Base-by-base conservation (phyloP, 257 asterid species). In the Nicotiana tomentosiformis region DNA sequence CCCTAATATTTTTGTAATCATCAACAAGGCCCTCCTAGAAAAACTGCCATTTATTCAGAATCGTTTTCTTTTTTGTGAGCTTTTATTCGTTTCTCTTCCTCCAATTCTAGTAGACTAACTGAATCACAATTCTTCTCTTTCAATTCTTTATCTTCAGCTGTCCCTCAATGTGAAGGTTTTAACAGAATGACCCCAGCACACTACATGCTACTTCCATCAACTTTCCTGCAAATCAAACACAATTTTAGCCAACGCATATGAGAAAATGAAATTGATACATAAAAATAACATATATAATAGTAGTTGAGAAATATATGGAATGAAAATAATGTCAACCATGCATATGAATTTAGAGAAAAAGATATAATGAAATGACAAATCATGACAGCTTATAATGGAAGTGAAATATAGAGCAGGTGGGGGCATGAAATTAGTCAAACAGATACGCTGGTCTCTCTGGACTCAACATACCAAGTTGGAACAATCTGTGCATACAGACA, bases 121-220 rank as follows among this genome's bases (percentile, higher is more conserved):
- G 33, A 76, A 49, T 18, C 23, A 67, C 58, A 67, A 10, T 64
- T 32, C 84, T 84, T 84, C 82, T 80, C 65, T 78, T 81, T 83
- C 80, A 72, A 82, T 32, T 12, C 35, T 33, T 57, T 70, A 69
- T 55, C 56, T 64, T 82, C 14, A 80, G 30, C 57, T 82, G 83
- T 82, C 83, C 16, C 82, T 23, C 62, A 66, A 78, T 78, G 62
- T 79, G 53, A 86, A 82, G 70, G 61, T 77, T 82, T 85, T 86
- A 95, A 84, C 99, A 96, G 86, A 95, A 89, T 29, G 91, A 87
- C 60, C 96, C 96, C 88, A 96, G 86, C 90, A 94, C 60, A 37
- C 86, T 86, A 84, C 98, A 96, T 49, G 98, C 90, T 85, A 94
- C 86, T 88, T 96, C 98, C 93, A 96, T 20, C 91, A 96, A 85